A percentile compares a stretch with the other conserved stretches of the same genome.
Evolutionary conservation across 2,329 filamentous ascomycete genomes (phyloP).

Genomic region (Beauveria asiatica): DNA sequence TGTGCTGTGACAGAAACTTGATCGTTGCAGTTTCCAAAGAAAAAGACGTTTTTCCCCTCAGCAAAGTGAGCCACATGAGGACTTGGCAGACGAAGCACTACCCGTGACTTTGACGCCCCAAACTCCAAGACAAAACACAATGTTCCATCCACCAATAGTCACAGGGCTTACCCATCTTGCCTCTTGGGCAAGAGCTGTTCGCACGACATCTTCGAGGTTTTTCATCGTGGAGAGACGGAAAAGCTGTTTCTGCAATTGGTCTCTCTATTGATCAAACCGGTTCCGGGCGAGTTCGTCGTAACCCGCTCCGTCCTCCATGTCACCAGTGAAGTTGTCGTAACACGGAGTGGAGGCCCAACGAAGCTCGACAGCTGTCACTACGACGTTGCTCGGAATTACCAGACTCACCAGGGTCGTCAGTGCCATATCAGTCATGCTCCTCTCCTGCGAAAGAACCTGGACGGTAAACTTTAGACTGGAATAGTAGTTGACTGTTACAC

Average conservation of each 20-base stretch:
- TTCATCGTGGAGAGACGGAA: background rate
- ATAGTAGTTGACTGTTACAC: too few relatives aligned
- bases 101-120: slow-evolving; percentile 1
- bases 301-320: background rate
- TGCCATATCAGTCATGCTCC: too few relatives aligned
- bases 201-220: background rate
- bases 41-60: slow-evolving; percentile 10
- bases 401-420: too few relatives aligned
- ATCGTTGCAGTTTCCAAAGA: slow-evolving; percentile 14
- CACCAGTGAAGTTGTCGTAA: background rate
- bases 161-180: slow-evolving; percentile 7
- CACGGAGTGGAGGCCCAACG: background rate
- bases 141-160: slow-evolving; percentile 15
- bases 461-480: too few relatives aligned
- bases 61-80: slow-evolving; percentile 14
- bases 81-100: slow-evolving; percentile 12
- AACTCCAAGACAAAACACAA: slow-evolving; percentile 13
- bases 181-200: background rate
- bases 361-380: too few relatives aligned
- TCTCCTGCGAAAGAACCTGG: too few relatives aligned
- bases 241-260: background rate
- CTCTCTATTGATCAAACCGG: background rate
- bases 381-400: too few relatives aligned
- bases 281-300: background rate
- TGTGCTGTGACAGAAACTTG: slow-evolving; percentile 5